A percentile compares a stretch with the other conserved stretches of the same genome.
Conservation (phyloP, 169 alveolate species). For the Eimeria praecox region DNA sequence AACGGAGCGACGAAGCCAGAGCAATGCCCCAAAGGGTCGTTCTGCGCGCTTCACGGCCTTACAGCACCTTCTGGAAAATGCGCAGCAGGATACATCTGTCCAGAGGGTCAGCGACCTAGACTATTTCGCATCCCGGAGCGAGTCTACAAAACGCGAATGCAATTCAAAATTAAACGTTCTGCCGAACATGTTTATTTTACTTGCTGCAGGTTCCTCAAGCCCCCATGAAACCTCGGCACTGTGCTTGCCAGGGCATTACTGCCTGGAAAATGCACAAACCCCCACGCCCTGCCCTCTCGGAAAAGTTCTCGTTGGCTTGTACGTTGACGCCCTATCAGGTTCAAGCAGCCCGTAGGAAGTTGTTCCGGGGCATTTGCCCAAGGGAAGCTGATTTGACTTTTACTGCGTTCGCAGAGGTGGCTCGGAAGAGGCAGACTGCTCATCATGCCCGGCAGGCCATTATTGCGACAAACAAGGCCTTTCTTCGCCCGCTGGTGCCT, state of each 20-base stretch:
- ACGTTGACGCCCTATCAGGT: background rate
- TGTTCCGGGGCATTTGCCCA: background rate
- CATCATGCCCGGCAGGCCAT: conserved; percentile 69
- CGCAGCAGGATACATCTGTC: conserved; percentile 73
- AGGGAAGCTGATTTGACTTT: background rate
- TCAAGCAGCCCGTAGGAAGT: background rate
- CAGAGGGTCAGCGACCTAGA: conserved; percentile 19
- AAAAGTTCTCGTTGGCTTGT: conserved; percentile 46
- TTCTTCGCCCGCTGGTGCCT: conserved; percentile 18
- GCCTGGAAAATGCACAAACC: background rate
- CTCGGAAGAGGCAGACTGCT: background rate
- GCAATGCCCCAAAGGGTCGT: conserved; percentile 72
- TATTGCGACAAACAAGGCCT: conserved; percentile 52
- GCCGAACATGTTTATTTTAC: background rate
- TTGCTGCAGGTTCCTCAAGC: conserved; percentile 49
- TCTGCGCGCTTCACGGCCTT: conserved; percentile 75
- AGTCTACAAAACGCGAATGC: background rate
- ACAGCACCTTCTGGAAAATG: conserved; percentile 43
- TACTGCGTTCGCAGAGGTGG: conserved; percentile 57
- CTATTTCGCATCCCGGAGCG: background rate
- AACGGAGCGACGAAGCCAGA: conserved; percentile 80
- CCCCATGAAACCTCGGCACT: conserved; percentile 50
- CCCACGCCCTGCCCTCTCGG: conserved; percentile 26
- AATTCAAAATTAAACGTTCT: background rate
- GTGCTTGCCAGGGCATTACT: conserved; percentile 66